A percentile compares a stretch with the other conserved stretches of the same genome.
phyloP scores from a whole-genome alignment of 2,329 filamentous ascomycete species.

The Rutstroemia sp. region DNA sequence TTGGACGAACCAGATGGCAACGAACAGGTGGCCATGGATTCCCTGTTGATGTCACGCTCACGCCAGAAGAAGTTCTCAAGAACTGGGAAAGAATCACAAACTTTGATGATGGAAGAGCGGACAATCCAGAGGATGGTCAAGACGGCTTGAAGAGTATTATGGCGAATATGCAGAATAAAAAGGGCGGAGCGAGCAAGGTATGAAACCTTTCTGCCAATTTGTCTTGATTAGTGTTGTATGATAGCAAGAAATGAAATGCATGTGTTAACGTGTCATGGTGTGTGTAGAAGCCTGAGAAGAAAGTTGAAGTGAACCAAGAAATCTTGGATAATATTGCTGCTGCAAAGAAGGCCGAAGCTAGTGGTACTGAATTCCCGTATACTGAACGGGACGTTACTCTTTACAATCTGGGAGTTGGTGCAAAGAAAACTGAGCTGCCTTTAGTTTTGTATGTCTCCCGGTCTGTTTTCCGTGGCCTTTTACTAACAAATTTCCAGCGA shows the following conservation, averaged over 20 bases:
- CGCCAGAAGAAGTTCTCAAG: conserved; percentile 74
- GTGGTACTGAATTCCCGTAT: conserved; percentile 74
- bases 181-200: conserved; percentile 48
- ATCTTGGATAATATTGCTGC: conserved; percentile 69
- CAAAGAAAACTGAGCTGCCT: conserved; percentile 80
- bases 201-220: conserved; percentile 33
- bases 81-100: conserved; percentile 72
- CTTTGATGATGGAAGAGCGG: conserved; percentile 82
- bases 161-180: conserved; percentile 79
- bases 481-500: conserved; percentile 41
- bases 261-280: conserved; percentile 20
- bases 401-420: conserved; percentile 91
- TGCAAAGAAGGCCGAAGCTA: conserved; percentile 62
- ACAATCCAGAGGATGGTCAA: conserved; percentile 73
- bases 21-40: conserved; percentile 83
- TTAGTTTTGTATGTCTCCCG: conserved; percentile 59
- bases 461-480: neutral
- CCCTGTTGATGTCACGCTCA: conserved; percentile 75
- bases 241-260: conserved; percentile 21
- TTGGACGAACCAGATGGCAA: conserved; percentile 89
- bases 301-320: conserved; percentile 44
- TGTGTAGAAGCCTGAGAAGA: conserved; percentile 27
- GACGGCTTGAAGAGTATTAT: conserved; percentile 72
- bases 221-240: conserved; percentile 15
- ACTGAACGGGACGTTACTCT: conserved; percentile 84